These are phyloP conservation scores for Yamadazyma insecticola DNA, from an alignment of 805 yeast species.

Conservation along the genomic window DNA sequence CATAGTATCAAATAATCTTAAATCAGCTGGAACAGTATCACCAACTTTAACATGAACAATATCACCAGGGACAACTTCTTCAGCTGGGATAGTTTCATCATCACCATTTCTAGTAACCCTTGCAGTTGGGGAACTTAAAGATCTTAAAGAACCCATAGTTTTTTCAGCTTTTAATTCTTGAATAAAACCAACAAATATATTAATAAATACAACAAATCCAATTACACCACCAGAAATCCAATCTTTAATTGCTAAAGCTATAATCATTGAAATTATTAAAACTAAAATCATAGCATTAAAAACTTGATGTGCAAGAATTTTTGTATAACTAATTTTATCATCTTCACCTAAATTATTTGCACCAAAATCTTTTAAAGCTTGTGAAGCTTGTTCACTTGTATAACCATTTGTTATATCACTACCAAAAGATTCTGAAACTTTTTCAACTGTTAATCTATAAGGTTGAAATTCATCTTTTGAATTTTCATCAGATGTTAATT, in stretches of 20 bases:
- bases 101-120: slow-evolving; percentile 41
- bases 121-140: slow-evolving; percentile 44
- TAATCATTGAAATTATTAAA: slow-evolving; percentile 31
- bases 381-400: slow-evolving; percentile 11
- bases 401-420: slow-evolving; percentile 50
- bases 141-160: slow-evolving; percentile 46
- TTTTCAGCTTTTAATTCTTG: slow-evolving; percentile 49
- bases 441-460: slow-evolving; percentile 28
- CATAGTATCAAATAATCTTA: slow-evolving; percentile 30
- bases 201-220: slow-evolving; percentile 40
- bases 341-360: slow-evolving; percentile 27
- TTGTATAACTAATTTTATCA: slow-evolving; percentile 21
- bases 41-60: slow-evolving; percentile 37
- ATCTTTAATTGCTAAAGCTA: slow-evolving; percentile 34
- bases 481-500: slow-evolving; percentile 3
- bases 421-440: slow-evolving; percentile 32
- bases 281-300: slow-evolving; percentile 39
- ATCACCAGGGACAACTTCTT: slow-evolving; percentile 44
- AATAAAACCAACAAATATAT: slow-evolving; percentile 46
- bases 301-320: slow-evolving; percentile 32
- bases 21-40: slow-evolving; percentile 41
- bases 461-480: slow-evolving; percentile 13
- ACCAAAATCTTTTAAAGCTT: slow-evolving; percentile 13
- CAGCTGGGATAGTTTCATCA: slow-evolving; percentile 29
- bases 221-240: slow-evolving; percentile 45